A percentile compares a stretch with the other conserved stretches of the same genome.
Evolutionary conservation across 2,329 filamentous ascomycete species (phyloP).

Genomic region (Thelonectria rubi): DNA sequence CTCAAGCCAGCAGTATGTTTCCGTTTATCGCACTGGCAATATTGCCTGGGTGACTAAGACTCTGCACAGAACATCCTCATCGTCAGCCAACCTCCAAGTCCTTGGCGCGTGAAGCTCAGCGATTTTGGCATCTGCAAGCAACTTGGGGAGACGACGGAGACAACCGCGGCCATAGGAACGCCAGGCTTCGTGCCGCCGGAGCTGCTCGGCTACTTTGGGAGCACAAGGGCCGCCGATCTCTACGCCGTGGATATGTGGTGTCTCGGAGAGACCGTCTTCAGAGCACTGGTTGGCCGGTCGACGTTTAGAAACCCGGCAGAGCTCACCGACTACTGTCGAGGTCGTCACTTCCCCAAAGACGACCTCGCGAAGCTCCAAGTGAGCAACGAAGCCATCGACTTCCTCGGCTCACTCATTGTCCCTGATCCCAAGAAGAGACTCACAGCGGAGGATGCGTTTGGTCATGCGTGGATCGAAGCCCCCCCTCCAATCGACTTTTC

Average conservation of each 20-base stretch:
- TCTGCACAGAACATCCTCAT: conserved; percentile 5
- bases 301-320: not conserved
- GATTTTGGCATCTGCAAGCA: conserved; percentile 8
- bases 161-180: not conserved
- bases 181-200: conserved; percentile 9
- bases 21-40: no score
- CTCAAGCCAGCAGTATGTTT: conserved; percentile 4
- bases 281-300: not conserved
- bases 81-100: not conserved
- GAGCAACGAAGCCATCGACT: not conserved
- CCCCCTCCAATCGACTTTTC: no score
- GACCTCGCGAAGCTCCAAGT: not conserved
- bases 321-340: not conserved
- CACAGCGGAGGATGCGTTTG: not conserved
- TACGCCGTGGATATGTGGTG: conserved; percentile 14
- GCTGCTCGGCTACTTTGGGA: not conserved
- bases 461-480: not conserved
- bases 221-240: not conserved
- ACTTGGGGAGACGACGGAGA: not conserved
- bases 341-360: not conserved
- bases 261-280: not conserved
- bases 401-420: not conserved
- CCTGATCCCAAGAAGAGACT: not conserved
- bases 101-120: conserved; percentile 2
- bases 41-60: no score